Evolutionary conservation across 495 filamentous ascomycete species (phyloP).

Genomic region (Penicillium turbatum): DNA sequence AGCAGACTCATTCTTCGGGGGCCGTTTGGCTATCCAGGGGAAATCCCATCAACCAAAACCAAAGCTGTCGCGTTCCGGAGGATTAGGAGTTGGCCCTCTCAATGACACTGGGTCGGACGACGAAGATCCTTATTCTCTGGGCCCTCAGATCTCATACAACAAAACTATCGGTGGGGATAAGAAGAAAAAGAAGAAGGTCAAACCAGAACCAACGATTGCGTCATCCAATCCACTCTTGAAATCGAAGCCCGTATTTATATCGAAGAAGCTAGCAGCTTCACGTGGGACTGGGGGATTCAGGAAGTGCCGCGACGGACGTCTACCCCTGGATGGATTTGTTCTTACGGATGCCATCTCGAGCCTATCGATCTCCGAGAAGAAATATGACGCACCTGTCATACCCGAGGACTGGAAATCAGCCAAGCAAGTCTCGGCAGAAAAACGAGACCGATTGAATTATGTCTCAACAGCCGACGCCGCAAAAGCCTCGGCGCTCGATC

Average conservation of each 20-base stretch:
- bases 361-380: constrained; percentile 51
- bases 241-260: constrained; percentile 70
- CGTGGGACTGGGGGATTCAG: constrained; percentile 55
- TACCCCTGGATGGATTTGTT: constrained; percentile 82
- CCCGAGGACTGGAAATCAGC: constrained; percentile 71
- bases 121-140: constrained; percentile 90
- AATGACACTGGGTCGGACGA: constrained; percentile 98
- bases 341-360: constrained; percentile 60
- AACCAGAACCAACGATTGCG: constrained; percentile 32
- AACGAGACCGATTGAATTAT: constrained; percentile 42
- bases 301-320: constrained; percentile 84
- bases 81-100: constrained; percentile 82
- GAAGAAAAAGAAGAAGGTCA: constrained; percentile 67
- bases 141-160: constrained; percentile 89
- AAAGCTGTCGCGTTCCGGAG: constrained; percentile 53
- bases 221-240: constrained; percentile 61
- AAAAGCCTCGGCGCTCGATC: constrained; percentile 70
- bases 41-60: constrained; percentile 39
- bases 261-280: constrained; percentile 62
- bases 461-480: constrained; percentile 71
- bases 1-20: constrained; percentile 41
- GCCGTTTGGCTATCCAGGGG: constrained; percentile 25
- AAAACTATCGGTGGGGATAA: constrained; percentile 78
- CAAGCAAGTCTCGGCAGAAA: constrained; percentile 46
- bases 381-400: constrained; percentile 70